Evolutionary conservation across 2,329 filamentous ascomycete species (phyloP).

Genomic region (Penicillium sp.): DNA sequence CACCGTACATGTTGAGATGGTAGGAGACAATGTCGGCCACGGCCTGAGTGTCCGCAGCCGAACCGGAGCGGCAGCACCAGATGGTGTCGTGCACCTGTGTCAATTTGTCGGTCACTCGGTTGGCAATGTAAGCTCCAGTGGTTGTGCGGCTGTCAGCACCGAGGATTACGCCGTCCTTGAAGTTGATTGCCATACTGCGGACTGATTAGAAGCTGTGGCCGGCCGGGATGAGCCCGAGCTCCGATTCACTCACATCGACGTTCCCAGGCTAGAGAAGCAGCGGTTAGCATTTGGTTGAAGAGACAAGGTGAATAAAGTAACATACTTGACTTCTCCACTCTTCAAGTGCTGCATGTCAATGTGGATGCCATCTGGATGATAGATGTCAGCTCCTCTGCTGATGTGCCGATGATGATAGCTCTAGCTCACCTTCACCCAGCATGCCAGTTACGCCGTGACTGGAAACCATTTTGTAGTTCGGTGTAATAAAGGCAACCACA

Average conservation of each 20-base stretch:
- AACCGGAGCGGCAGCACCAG: slow-evolving; percentile 98
- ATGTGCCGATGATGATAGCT: slow-evolving; percentile 17
- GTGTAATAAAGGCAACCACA: background rate
- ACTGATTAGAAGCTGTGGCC: slow-evolving; percentile 27
- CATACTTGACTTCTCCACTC: slow-evolving; percentile 98
- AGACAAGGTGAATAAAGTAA: slow-evolving; percentile 16
- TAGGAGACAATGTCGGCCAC: slow-evolving; percentile 98
- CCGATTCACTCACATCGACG: slow-evolving; percentile 71
- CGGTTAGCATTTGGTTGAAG: slow-evolving; percentile 29
- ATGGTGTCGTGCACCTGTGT: slow-evolving; percentile 98
- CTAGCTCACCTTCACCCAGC: slow-evolving; percentile 42
- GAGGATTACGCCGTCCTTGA: slow-evolving; percentile 96
- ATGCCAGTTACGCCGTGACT: slow-evolving; percentile 39
- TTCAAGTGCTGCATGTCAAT: slow-evolving; percentile 98
- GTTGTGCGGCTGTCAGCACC: slow-evolving; percentile 96
- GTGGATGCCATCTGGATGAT: slow-evolving; percentile 83
- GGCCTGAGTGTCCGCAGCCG: slow-evolving; percentile 94
- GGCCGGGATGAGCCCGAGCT: slow-evolving; percentile 12
- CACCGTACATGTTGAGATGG: slow-evolving; percentile 86
- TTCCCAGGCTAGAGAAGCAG: slow-evolving; percentile 66
- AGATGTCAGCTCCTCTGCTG: slow-evolving; percentile 15
- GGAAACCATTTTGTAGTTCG: slow-evolving; percentile 35
- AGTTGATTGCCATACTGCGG: slow-evolving; percentile 92
- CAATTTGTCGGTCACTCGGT: slow-evolving; percentile 98
- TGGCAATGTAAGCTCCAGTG: slow-evolving; percentile 96